Evolutionary conservation across 2,329 filamentous ascomycete genomes (phyloP), one percentile per base, ranked within the genome.

Genomic region (Fusarium sp.): DNA sequence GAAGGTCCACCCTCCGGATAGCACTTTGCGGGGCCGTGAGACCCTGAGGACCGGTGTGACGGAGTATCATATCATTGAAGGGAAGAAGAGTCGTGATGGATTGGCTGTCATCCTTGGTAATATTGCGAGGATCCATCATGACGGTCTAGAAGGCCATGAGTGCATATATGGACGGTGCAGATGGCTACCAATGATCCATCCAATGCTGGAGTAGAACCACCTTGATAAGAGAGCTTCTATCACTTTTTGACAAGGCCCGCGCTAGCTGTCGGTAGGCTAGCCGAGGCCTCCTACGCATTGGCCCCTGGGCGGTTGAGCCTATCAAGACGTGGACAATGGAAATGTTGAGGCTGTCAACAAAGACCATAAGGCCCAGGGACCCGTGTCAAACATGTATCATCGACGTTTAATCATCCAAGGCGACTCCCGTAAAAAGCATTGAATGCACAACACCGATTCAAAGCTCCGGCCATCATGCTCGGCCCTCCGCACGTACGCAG

Each of bases 11-110:
- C 41, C 50, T 40, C 60, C 60, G 68, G 60, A 55, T 31, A 30
- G n/a, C 40, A 55, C 37, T 53, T 57, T 71, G 64, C 64, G 67
- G 68, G 67, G 64, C 68, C 47, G 67, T 55, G 23, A 71, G 68
- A 68, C 60, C 63, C 63, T 58, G 47, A 62, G 23, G 16, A 18
- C 51, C 46, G 50, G 58, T 51, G 30, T 54, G n/a, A 51, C 44
- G 62, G 23, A 60, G 40, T 37, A 37, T 52, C 67, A 60, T 27
- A 47, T 57, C 63, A 60, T 67, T 43, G 2, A n/a, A 28, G 18
- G 28, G 9, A 34, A 6, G 23, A 9, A 13, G n/a, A 15, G 10
- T 36, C 43, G n/a, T 7, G 11, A 44, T 16, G 28, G 37, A 55
- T 37, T 11, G 23, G 4, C 31, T 18, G 15, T 9, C 13, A n/a